A percentile compares a stretch with the other conserved stretches of the same genome.
Evolutionary conservation across 2,329 filamentous ascomycete genomes (phyloP).

Genomic region (Fonsecaea pedrosoi): DNA sequence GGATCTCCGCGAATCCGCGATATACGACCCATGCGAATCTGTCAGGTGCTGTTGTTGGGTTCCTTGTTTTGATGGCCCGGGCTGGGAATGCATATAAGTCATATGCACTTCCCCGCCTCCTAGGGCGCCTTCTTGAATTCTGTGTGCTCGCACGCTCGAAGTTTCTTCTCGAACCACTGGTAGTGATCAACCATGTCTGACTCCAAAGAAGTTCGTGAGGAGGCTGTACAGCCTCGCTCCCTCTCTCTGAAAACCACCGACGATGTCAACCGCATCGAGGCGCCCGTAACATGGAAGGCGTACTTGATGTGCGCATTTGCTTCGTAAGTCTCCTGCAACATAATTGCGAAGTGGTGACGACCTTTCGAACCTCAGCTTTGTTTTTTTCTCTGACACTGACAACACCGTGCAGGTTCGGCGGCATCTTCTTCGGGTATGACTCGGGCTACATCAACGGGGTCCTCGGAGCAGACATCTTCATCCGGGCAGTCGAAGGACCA

Average conservation of each 20-base stretch:
- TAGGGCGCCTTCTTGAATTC: not conserved
- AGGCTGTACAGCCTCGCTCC: conserved; percentile 10
- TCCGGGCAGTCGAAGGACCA: conserved; percentile 46
- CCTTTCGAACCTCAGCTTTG: not conserved
- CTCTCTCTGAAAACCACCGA: conserved; percentile 29
- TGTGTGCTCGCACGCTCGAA: not conserved
- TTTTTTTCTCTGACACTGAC: not conserved
- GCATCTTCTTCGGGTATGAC: conserved; percentile 62
- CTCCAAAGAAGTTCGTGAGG: conserved; percentile 2
- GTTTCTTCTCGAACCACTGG: not conserved
- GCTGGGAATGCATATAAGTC: conserved; percentile 14
- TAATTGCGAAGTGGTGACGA: not conserved
- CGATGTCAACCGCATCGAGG: conserved; percentile 63
- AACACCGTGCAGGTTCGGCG: conserved; percentile 1
- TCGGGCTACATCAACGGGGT: conserved; percentile 63
- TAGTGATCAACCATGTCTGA: conserved; percentile 10
- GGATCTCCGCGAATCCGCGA: conserved; percentile 10
- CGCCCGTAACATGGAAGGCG: conserved; percentile 64
- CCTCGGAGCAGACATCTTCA: conserved; percentile 59
- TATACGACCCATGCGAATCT: not conserved
- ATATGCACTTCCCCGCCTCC: not conserved
- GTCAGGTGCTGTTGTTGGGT: not conserved
- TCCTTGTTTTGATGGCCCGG: conserved; percentile 9
- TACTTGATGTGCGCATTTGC: conserved; percentile 68
- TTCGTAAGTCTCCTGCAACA: conserved; percentile 42